Conservation (phyloP, 768 basidiomycete genomes). For the Leucocoprinus leucothites region DNA sequence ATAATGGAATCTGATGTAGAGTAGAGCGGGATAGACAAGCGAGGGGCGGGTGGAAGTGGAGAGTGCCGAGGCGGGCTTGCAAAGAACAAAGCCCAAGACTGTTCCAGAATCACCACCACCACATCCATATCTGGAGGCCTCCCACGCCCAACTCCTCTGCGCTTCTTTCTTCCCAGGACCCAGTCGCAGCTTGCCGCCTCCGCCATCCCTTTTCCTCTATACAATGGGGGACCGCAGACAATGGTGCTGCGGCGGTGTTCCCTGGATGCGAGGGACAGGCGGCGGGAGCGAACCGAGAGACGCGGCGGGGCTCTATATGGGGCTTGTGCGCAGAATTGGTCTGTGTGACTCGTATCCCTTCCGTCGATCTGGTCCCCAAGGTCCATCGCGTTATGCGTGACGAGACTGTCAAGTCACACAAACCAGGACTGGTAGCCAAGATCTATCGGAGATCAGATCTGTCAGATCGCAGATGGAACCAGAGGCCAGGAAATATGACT, state of each 20-base stretch:
- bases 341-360: not conserved
- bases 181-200: not conserved
- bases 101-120: slow-evolving; percentile 5
- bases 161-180: slow-evolving; percentile 11
- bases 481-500: no score
- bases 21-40: no score
- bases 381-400: not conserved
- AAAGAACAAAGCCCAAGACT: not conserved
- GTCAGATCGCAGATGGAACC: slow-evolving; percentile 4
- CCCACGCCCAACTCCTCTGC: not conserved
- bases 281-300: not conserved
- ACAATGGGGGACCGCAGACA: not conserved
- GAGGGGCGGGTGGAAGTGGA: not conserved
- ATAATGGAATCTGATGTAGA: no score
- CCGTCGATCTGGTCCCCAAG: slow-evolving; percentile 8
- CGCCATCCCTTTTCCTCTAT: not conserved
- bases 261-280: not conserved
- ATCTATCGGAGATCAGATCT: slow-evolving; percentile 5
- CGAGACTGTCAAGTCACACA: not conserved
- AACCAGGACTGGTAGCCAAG: not conserved
- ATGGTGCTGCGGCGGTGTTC: not conserved
- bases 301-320: slow-evolving; percentile 8
- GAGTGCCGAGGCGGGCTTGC: not conserved
- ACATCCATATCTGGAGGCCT: slow-evolving; percentile 6
- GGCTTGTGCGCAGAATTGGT: not conserved